Percentiles rank a stretch among this genome's conserved stretches.
Conservation (phyloP, 805 yeast species). For the Wickerhamomyces chambardii region DNA sequence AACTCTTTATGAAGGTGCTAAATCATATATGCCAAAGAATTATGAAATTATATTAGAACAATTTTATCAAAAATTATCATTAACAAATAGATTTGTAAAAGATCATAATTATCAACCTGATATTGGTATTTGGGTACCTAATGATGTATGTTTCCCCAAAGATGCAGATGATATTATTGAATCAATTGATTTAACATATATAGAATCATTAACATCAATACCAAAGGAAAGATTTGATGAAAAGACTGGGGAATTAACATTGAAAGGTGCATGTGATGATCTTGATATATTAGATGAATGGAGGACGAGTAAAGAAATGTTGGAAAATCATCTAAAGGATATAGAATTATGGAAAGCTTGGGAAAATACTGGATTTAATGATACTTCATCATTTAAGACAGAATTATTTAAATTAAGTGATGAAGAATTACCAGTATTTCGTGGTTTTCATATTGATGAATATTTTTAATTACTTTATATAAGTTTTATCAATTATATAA, state of each 20-base stretch:
- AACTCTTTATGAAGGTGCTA: slow-evolving; percentile 36
- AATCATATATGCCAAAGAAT: slow-evolving; percentile 30
- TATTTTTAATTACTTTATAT: slow-evolving; percentile 3
- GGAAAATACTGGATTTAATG: slow-evolving; percentile 4
- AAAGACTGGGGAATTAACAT: slow-evolving; percentile 12
- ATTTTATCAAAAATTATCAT: too few relatives aligned
- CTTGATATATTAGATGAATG: slow-evolving; percentile 25
- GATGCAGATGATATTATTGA: neutral
- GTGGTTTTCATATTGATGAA: slow-evolving; percentile 15
- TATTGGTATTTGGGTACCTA: slow-evolving; percentile 37
- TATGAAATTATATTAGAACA: neutral
- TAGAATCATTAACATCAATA: slow-evolving; percentile 8
- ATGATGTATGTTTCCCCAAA: slow-evolving; percentile 23
- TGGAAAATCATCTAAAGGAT: neutral
- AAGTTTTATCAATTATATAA: too few relatives aligned
- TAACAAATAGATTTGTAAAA: neutral
- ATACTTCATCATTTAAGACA: slow-evolving; percentile 7
- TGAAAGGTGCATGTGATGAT: slow-evolving; percentile 23
- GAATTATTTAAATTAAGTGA: slow-evolving; percentile 3
- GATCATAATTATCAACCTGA: slow-evolving; percentile 31
- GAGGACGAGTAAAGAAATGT: neutral
- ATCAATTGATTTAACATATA: too few relatives aligned
- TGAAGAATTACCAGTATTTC: slow-evolving; percentile 26
- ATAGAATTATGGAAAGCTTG: too few relatives aligned
- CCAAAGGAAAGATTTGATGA: slow-evolving; percentile 7